Base-by-base conservation (phyloP, 2,329 filamentous ascomycete genomes). In the Fusarium oxysporum region DNA sequence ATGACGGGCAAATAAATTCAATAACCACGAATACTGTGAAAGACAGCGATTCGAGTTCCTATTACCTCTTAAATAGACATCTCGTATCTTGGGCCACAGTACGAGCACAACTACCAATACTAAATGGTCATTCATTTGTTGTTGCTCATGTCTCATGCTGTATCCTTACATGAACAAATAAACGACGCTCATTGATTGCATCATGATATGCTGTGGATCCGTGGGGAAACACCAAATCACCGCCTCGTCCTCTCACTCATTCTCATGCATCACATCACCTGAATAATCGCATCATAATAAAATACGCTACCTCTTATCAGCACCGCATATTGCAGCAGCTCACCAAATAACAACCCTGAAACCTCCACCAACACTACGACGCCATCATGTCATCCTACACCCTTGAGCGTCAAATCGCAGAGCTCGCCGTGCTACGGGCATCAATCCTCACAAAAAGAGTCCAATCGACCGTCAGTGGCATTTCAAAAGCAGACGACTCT, bases 401-500 rank as follows among this genome's bases (percentile, higher is more conserved):
- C 23, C 76, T 65, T 32, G 82, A 83, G 73, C 79, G 76, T 40
- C 67, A 73, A 41, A 56, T 83, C 14, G 82, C 82, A 62, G 81
- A 82, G 69, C 79, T 85, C 4, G 85, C 87, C 25, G 87, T 90
- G 23, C 86, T 89, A 73, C 82, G 85, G 68, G 89, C 89, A 57
- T 85, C 88, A 7, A 80, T 88, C 21, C 83, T 91, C 41, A 91
- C 90, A 23, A 90, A 90, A 76, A 75, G 71, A 37, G 78, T 83
- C 28, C 80, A 81, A 44, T 77, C 77, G 78, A 82, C 65, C 79
- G 90, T 74, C 82, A 83, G 83, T 62, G 84, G 83, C 28, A 82
- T 90, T 58, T 84, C 86, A 76, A 91, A 92, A 78, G 83, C 82
- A 62, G 90, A 92, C 78, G 81, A 84, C 54, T 87, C 86, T 0